Conservation (phyloP, 805 yeast species). For the Pichia ethanolica region DNA sequence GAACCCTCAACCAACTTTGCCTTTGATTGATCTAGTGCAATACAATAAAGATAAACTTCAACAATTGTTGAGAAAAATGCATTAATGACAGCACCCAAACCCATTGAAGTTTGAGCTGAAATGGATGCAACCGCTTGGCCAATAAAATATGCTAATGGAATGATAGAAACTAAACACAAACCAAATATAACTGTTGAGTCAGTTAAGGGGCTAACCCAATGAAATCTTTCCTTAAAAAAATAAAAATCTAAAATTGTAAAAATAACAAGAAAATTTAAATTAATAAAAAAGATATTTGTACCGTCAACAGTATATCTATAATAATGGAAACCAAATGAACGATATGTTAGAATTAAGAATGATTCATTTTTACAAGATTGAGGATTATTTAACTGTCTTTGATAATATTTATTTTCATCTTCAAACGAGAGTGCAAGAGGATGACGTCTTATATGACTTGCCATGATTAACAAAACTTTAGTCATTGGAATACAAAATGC, state of each 20-base stretch:
- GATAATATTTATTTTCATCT: slow-evolving; percentile 42
- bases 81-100: slow-evolving; percentile 95
- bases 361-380: slow-evolving; percentile 39
- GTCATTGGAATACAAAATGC: slow-evolving; percentile 94
- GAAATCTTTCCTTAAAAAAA: slow-evolving; percentile 42
- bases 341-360: slow-evolving; percentile 79
- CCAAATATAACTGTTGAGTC: slow-evolving; percentile 61
- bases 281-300: slow-evolving; percentile 86
- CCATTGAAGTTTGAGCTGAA: slow-evolving; percentile 98
- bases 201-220: slow-evolving; percentile 39
- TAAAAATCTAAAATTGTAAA: slow-evolving; percentile 79
- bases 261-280: slow-evolving; percentile 67
- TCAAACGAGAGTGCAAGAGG: slow-evolving; percentile 83
- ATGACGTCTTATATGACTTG: slow-evolving; percentile 77
- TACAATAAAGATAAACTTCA: slow-evolving; percentile 86
- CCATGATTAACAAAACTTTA: slow-evolving; percentile 59
- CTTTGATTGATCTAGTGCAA: slow-evolving; percentile 78
- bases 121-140: slow-evolving; percentile 99
- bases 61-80: slow-evolving; percentile 96
- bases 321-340: slow-evolving; percentile 88
- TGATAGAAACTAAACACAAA: slow-evolving; percentile 72
- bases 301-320: slow-evolving; percentile 96
- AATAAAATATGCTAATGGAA: slow-evolving; percentile 92
- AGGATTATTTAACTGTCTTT: slow-evolving; percentile 18
- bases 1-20: slow-evolving; percentile 93